phyloP scores from a whole-genome alignment of 257 asterid species.

The Ophiorrhiza pumila region DNA sequence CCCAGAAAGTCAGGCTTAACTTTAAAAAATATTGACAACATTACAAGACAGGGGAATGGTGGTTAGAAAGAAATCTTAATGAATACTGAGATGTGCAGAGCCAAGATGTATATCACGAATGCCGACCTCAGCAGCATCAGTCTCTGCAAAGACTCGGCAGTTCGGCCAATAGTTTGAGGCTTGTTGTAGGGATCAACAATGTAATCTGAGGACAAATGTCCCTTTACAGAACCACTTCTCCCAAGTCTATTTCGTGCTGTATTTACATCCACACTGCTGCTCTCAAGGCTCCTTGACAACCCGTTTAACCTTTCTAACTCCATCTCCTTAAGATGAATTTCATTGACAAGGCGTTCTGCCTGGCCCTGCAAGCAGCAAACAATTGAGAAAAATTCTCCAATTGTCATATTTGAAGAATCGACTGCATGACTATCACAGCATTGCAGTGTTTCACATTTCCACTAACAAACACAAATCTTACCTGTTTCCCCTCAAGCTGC shows the following conservation, averaged over 20 bases:
- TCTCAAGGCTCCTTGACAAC: constrained; percentile 51
- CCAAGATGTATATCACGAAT: constrained; percentile 67
- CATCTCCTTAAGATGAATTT: constrained; percentile 65
- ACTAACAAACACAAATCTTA: constrained; percentile 13
- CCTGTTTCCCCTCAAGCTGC: constrained; percentile 91
- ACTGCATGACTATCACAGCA: background rate
- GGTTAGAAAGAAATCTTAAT: constrained; percentile 68
- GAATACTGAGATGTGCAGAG: constrained; percentile 77
- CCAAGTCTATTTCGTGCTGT: constrained; percentile 62
- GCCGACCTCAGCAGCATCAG: constrained; percentile 83
- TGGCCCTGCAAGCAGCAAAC: constrained; percentile 53
- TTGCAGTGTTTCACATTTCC: background rate
- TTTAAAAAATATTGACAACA: background rate
- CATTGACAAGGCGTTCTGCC: constrained; percentile 69
- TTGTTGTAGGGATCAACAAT: constrained; percentile 48
- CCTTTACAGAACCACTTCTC: constrained; percentile 52
- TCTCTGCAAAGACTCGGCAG: constrained; percentile 70
- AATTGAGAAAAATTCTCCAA: background rate
- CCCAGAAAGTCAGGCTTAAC: background rate
- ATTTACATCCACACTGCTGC: constrained; percentile 43
- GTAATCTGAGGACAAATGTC: constrained; percentile 44
- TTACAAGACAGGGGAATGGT: background rate
- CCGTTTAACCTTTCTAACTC: constrained; percentile 77
- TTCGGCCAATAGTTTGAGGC: constrained; percentile 49
- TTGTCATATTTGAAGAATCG: background rate